Conservation (phyloP, 2,329 filamentous ascomycete genomes). For the Pseudogymnoascus sp. region DNA sequence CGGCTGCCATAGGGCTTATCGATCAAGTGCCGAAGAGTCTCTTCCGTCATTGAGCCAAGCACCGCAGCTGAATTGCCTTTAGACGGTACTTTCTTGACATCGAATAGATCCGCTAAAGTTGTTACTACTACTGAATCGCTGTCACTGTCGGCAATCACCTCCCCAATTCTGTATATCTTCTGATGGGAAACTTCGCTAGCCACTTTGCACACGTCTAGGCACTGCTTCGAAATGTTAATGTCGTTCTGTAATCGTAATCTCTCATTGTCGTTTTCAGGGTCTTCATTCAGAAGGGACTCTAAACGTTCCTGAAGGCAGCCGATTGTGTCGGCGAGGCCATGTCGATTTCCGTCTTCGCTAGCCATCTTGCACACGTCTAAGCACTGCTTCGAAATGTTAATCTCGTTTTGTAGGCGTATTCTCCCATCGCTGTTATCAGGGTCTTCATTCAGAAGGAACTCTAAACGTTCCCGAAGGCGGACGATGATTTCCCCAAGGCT, state of each 20-base stretch:
- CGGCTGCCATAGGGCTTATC: constrained; percentile 28
- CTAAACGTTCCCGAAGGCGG: constrained; percentile 29
- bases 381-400: no score
- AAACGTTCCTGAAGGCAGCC: constrained; percentile 29
- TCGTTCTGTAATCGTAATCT: no score
- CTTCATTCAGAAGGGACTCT: constrained; percentile 20
- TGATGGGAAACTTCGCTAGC: constrained; percentile 19
- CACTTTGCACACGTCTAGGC: no score
- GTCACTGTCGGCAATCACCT: not conserved
- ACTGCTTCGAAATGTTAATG: no score
- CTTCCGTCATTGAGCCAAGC: constrained; percentile 31
- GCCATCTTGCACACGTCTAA: no score
- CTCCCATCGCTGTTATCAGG: constrained; percentile 4
- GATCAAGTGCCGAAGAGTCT: constrained; percentile 22
- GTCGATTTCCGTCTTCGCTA: constrained; percentile 23
- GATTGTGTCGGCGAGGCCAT: constrained; percentile 28
- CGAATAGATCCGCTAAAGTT: constrained; percentile 35
- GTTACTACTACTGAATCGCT: constrained; percentile 30
- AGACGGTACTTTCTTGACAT: constrained; percentile 32
- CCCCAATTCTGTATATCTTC: constrained; percentile 24
- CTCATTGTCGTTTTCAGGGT: constrained; percentile 1
- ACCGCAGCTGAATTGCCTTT: constrained; percentile 25
- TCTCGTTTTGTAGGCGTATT: no score
- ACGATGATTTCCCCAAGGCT: constrained; percentile 27
- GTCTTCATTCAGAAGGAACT: constrained; percentile 20